Percentiles rank a stretch among this genome's conserved stretches.
phyloP scores from a whole-genome alignment of 768 basidiomycete species.

The Lactarius sp. region DNA sequence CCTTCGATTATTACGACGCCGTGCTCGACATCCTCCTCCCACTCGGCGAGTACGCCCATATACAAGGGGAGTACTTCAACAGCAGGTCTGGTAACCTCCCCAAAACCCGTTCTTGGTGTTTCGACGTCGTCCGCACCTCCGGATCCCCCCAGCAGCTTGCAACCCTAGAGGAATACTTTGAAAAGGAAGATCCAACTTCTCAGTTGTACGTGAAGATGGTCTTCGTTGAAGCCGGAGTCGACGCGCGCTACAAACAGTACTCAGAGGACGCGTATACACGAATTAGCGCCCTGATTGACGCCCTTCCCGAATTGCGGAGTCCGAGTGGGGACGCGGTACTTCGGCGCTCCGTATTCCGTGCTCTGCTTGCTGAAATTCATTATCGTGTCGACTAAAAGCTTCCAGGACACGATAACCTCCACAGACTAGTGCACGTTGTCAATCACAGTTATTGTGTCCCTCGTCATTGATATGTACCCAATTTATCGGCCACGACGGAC shows the following conservation, averaged over 20 bases:
- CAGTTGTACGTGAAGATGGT: conserved; percentile 62
- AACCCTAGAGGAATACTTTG: conserved; percentile 61
- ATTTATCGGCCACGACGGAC: no score
- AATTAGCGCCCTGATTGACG: conserved; percentile 64
- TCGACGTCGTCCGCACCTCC: conserved; percentile 73
- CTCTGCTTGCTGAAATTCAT: no score
- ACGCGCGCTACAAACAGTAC: conserved; percentile 66
- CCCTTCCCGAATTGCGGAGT: conserved; percentile 55
- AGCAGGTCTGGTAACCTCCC: conserved; percentile 82
- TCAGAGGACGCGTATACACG: conserved; percentile 67
- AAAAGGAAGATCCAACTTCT: conserved; percentile 47
- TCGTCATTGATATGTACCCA: background rate
- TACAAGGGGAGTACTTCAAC: no score
- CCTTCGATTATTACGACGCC: no score
- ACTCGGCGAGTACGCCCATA: no score
- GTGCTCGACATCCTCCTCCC: no score
- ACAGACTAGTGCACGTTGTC: background rate
- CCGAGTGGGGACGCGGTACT: conserved; percentile 36
- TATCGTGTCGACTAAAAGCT: conserved; percentile 41
- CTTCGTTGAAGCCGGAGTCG: conserved; percentile 66
- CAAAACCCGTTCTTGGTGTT: conserved; percentile 96
- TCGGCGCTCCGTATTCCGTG: conserved; percentile 67
- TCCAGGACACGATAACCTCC: background rate
- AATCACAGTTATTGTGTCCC: background rate
- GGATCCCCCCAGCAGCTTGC: conserved; percentile 51